These are phyloP conservation scores for Excoecaria cochinchinensis DNA, from an alignment of 345 rosid genomes.

Conservation along the genomic window DNA sequence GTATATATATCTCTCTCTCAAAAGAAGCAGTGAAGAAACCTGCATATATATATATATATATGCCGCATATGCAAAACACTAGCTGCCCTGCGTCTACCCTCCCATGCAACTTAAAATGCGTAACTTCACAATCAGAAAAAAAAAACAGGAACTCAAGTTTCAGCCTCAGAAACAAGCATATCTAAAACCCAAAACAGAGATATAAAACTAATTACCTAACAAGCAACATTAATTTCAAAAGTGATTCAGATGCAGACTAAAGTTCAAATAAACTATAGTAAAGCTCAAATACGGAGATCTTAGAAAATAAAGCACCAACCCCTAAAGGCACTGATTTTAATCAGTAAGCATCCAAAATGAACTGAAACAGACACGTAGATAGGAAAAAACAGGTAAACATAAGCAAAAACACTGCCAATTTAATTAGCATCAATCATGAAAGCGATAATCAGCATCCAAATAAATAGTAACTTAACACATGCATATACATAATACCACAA, in stretches of 20 bases:
- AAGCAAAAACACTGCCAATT: not conserved
- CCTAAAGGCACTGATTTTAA: not conserved
- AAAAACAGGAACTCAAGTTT: not conserved
- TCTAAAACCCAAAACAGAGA: not conserved
- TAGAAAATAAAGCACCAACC: too few relatives aligned
- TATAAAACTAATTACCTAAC: not conserved
- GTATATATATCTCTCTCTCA: too few relatives aligned
- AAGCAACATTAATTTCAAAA: too few relatives aligned
- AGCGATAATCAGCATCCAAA: not conserved
- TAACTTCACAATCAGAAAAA: constrained; percentile 13
- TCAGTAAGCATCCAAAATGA: not conserved
- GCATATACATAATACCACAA: not conserved
- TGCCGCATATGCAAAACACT: constrained; percentile 54
- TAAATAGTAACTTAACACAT: not conserved
- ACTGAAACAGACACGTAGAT: not conserved
- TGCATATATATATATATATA: too few relatives aligned
- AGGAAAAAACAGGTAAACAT: not conserved
- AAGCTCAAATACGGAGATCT: too few relatives aligned
- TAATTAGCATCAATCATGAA: not conserved
- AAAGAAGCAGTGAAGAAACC: too few relatives aligned
- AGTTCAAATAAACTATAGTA: too few relatives aligned
- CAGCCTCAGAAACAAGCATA: constrained; percentile 7
- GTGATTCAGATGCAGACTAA: too few relatives aligned
- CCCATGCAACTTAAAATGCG: constrained; percentile 47
- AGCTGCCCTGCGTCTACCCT: constrained; percentile 33